Evolutionary conservation across 164 flowering plant genomes (phyloP).

Genomic region (Kingdonia uniflora): DNA sequence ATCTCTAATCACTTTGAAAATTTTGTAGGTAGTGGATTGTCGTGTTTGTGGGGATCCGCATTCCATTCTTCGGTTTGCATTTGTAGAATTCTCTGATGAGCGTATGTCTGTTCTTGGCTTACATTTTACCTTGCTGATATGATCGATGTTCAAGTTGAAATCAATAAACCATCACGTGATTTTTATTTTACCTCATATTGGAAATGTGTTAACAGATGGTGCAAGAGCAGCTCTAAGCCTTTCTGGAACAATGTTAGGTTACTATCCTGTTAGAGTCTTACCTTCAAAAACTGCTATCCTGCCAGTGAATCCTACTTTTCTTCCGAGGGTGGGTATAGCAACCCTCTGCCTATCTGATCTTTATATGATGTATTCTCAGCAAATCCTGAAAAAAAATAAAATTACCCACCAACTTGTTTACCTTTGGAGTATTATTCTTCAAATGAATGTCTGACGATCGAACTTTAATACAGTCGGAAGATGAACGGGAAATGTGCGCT

Average conservation of each 20-base stretch:
- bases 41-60: conserved; percentile 98
- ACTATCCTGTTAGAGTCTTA: conserved; percentile 82
- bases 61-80: conserved; percentile 91
- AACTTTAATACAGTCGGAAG: conserved; percentile 60
- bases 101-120: conserved; percentile 36
- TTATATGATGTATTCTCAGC: neutral
- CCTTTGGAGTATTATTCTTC: neutral
- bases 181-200: neutral
- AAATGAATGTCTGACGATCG: conserved; percentile 6
- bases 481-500: conserved; percentile 98
- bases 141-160: neutral
- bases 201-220: conserved; percentile 47
- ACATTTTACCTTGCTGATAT: conserved; percentile 1
- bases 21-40: conserved; percentile 86
- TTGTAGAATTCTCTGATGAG: conserved; percentile 88
- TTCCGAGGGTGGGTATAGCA: conserved; percentile 59
- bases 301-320: conserved; percentile 92
- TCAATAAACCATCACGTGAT: no score
- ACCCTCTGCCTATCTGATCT: neutral
- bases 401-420: neutral
- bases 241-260: conserved; percentile 94
- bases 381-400: no score
- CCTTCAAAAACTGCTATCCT: conserved; percentile 99
- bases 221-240: conserved; percentile 81
- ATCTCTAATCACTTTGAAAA: no score